Evolutionary conservation across 176 grass and related monocot genomes (phyloP), one percentile per base, ranked within the genome.

Genomic region (Hsuehochloa calcarea): DNA sequence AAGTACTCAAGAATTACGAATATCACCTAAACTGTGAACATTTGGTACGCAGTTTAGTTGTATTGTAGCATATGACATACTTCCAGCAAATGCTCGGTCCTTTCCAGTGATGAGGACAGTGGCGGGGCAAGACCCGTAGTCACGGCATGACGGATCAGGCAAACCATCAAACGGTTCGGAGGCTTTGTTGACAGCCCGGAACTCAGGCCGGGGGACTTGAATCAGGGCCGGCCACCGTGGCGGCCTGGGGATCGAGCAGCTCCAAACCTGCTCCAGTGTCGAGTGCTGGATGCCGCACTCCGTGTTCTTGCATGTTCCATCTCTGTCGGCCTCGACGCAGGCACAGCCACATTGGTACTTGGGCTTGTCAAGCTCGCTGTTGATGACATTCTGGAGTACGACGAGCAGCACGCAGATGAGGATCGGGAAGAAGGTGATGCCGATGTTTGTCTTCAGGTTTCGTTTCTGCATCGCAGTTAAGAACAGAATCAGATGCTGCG

Each of bases 251-350:
- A 98, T 90, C 1, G 89, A 62, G 65, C 93, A 95, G 62, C 70
- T 78, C 55, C 25, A 65, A 5, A 93, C 89, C 79, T 98, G 96
- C 37, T 92, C 89, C 50, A 90, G 62, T 0, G 95, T 87, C 0
- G 95, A 95, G 93, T 93, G 80, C 60, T 98, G 85, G 67, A 91
- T 66, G 65, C 96, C 96, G 9, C 95, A 95, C 23, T 85, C 80
- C 40, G 56, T 75, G 38, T 70, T 87, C 38, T 61, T 51, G 40
- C 94, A 96, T 11, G 25, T 64, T 74, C 89, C 91, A 0, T 80
- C 77, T 8, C 5, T 58, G 38, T 63, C 66, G 22, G 34, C 58
- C 11, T 86, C 77, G 1, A 87, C 41, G 29, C 88, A 90, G 25
- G 27, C 70, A 9, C 96, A 98, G 0, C 96, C 89, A 5, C 96